These are phyloP conservation scores for Gracilaria vermiculophylla DNA, from an alignment of 23 red algal genomes.

Conservation along the genomic window DNA sequence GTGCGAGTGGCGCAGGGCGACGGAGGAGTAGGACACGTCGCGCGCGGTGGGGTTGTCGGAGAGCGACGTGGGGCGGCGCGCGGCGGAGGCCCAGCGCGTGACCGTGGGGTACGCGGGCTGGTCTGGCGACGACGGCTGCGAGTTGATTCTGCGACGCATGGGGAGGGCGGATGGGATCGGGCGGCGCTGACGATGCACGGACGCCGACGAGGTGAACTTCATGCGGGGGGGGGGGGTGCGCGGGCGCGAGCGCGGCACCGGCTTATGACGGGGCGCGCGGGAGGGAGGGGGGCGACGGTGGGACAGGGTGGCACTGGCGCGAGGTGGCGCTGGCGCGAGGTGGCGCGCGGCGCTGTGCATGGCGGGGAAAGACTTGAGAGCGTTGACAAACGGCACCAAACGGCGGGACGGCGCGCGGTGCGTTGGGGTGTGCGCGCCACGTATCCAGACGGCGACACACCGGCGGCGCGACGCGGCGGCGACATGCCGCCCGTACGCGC, in stretches of 20 bases:
- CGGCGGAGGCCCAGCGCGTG: constrained; percentile 11
- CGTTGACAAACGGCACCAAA: neutral
- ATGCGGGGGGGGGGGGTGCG: neutral
- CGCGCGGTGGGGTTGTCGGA: constrained; percentile 10
- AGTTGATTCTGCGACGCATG: constrained; percentile 1
- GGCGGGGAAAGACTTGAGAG: no score
- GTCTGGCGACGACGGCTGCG: constrained; percentile 15
- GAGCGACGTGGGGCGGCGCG: neutral
- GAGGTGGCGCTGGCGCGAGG: neutral
- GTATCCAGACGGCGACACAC: neutral
- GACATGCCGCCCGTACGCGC: neutral
- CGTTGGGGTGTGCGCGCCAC: neutral
- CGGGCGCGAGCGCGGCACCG: neutral
- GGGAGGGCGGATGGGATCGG: neutral
- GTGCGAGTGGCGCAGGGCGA: constrained; percentile 2
- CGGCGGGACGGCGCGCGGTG: no score
- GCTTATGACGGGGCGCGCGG: neutral
- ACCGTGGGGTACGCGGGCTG: constrained; percentile 7
- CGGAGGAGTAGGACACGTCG: constrained; percentile 16
- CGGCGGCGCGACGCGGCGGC: neutral
- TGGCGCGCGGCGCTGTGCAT: neutral
- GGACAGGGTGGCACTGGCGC: neutral
- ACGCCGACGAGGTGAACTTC: constrained; percentile 9
- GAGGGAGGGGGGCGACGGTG: neutral
- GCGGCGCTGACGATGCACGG: neutral